Conservation (phyloP, 768 basidiomycete genomes). For the Chlorophyllum brunneum region DNA sequence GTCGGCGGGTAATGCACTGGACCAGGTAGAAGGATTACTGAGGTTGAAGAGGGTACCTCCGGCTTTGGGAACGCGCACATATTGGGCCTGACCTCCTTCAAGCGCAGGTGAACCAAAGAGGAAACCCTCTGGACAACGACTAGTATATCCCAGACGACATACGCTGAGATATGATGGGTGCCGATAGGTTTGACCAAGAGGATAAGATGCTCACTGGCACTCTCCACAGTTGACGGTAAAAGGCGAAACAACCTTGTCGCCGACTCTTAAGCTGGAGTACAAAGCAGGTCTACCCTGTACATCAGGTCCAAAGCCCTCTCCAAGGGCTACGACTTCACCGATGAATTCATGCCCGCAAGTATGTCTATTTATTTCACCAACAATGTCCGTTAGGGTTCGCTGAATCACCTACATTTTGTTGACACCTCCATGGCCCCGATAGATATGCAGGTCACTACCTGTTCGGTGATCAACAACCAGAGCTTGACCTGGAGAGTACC, state of each 20-base stretch:
- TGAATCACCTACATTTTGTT: conserved; percentile 44
- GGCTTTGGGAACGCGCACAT: conserved; percentile 72
- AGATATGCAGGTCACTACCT: conserved; percentile 74
- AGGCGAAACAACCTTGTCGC: conserved; percentile 76
- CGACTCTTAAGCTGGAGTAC: conserved; percentile 61
- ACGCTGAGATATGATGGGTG: conserved; percentile 36
- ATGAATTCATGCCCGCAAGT: conserved; percentile 77
- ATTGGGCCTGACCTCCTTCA: conserved; percentile 78
- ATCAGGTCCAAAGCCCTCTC: conserved; percentile 44
- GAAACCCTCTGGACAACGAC: conserved; percentile 54
- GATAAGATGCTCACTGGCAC: conserved; percentile 59
- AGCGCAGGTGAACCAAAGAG: conserved; percentile 66
- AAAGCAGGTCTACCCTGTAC: conserved; percentile 50
- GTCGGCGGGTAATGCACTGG: conserved; percentile 31
- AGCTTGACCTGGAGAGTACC: not conserved
- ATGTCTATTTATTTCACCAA: conserved; percentile 34
- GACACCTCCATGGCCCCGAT: conserved; percentile 58
- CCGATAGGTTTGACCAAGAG: not conserved
- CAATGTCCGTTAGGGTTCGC: not conserved
- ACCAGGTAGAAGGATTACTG: conserved; percentile 43
- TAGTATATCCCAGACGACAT: conserved; percentile 72
- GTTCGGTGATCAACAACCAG: conserved; percentile 1
- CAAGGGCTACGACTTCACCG: conserved; percentile 67
- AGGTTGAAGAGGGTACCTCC: conserved; percentile 75
- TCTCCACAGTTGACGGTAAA: conserved; percentile 84